These are phyloP conservation scores for Mallotus repandus DNA, from an alignment of 441 rosid species.

Conservation along the genomic window DNA sequence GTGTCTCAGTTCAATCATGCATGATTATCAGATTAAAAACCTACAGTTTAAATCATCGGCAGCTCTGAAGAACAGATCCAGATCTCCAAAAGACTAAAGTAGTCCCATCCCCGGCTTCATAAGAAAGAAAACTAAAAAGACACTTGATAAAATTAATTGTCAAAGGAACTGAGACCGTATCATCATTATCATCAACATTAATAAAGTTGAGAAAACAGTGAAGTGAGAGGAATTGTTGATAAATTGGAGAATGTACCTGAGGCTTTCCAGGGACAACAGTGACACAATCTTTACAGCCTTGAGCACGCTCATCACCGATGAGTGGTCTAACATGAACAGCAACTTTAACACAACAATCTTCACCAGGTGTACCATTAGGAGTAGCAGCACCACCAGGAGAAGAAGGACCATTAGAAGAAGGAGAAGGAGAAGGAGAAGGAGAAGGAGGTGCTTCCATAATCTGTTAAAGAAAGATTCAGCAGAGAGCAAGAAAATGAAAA, in stretches of 20 bases:
- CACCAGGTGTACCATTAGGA: conserved; percentile 33
- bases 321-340: conserved; percentile 97
- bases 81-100: conserved; percentile 35
- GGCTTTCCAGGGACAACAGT: conserved; percentile 85
- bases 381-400: background rate
- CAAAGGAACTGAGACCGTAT: too few species aligned
- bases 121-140: conserved; percentile 3
- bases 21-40: conserved; percentile 21
- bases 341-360: conserved; percentile 93
- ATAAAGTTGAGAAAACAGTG: background rate
- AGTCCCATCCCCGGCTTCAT: conserved; percentile 11
- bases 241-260: conserved; percentile 43
- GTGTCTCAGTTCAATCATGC: conserved; percentile 29
- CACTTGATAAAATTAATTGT: too few species aligned
- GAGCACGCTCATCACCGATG: conserved; percentile 82
- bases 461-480: conserved; percentile 12
- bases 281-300: conserved; percentile 97
- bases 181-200: too few species aligned
- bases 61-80: conserved; percentile 32
- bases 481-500: conserved; percentile 14
- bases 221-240: background rate
- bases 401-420: conserved; percentile 16
- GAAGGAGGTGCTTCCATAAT: conserved; percentile 56
- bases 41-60: background rate
- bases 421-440: conserved; percentile 15